phyloP scores from a whole-genome alignment of 495 filamentous ascomycete species.

The Cetradonia linearis region DNA sequence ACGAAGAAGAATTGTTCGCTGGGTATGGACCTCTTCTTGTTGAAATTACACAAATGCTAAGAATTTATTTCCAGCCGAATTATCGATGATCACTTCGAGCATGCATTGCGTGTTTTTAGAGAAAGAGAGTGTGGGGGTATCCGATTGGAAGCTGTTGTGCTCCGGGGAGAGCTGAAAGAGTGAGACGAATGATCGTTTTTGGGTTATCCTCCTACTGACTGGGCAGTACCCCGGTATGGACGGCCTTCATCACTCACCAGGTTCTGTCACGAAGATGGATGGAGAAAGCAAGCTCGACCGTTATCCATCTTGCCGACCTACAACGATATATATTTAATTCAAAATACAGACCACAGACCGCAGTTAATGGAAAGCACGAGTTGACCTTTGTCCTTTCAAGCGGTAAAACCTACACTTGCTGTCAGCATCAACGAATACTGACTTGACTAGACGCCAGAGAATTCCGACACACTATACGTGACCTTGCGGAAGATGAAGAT shows the following conservation, averaged over 20 bases:
- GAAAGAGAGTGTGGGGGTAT: conserved; percentile 55
- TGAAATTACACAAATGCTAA: conserved; percentile 15
- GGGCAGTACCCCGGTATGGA: conserved; percentile 55
- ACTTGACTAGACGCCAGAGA: neutral
- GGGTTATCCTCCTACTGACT: neutral
- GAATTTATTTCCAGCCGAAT: conserved; percentile 45
- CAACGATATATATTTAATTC: conserved; percentile 52
- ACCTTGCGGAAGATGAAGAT: neutral
- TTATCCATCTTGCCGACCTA: conserved; percentile 51
- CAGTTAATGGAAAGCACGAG: conserved; percentile 30
- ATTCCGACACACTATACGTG: neutral
- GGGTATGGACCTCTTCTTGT: conserved; percentile 40
- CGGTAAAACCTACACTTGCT: conserved; percentile 26
- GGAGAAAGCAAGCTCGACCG: conserved; percentile 37
- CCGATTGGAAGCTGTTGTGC: conserved; percentile 36
- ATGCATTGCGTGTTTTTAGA: conserved; percentile 61
- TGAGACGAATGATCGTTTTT: neutral
- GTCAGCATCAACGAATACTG: neutral
- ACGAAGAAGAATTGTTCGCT: conserved; percentile 58
- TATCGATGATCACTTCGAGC: conserved; percentile 56
- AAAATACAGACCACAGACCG: conserved; percentile 41
- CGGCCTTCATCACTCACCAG: conserved; percentile 59
- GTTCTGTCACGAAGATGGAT: conserved; percentile 50
- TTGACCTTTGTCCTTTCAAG: conserved; percentile 31
- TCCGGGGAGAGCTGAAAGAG: conserved; percentile 8